Evolutionary conservation across 345 rosid genomes (phyloP).

Genomic region (Melastoma malabathricum): DNA sequence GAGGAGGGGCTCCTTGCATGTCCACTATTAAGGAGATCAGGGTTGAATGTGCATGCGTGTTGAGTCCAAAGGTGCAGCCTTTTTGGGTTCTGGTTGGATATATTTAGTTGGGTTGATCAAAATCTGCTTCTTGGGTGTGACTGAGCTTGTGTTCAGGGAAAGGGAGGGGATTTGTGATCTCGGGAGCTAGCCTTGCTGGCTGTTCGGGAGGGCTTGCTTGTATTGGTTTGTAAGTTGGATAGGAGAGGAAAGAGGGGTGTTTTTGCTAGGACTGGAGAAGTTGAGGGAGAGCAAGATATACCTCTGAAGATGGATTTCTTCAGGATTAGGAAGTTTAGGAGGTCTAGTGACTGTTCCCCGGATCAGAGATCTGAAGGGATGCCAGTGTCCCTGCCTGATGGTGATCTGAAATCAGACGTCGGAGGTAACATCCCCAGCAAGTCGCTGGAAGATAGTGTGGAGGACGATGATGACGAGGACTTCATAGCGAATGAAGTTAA

Average conservation of each 20-base stretch:
- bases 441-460: constrained; percentile 46
- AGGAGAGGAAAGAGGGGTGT: not conserved
- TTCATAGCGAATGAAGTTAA: constrained; percentile 88
- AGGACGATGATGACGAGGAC: constrained; percentile 85
- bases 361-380: constrained; percentile 43
- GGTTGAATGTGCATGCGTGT: too few species aligned
- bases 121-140: too few species aligned
- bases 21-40: too few species aligned
- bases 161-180: too few species aligned
- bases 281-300: not conserved
- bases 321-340: constrained; percentile 55
- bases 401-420: constrained; percentile 31
- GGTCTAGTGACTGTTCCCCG: constrained; percentile 27
- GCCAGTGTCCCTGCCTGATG: constrained; percentile 18
- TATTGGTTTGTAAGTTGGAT: too few species aligned
- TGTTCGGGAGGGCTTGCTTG: too few species aligned
- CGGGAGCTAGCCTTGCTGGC: too few species aligned
- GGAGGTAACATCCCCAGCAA: constrained; percentile 21
- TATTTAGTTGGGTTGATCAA: too few species aligned
- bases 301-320: constrained; percentile 51
- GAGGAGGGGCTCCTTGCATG: too few species aligned
- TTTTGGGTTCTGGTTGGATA: too few species aligned
- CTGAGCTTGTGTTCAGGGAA: too few species aligned
- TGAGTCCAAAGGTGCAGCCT: too few species aligned
- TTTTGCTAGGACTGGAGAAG: not conserved